Percentiles rank a stretch among this genome's conserved stretches.
phyloP scores from a whole-genome alignment of 2,329 filamentous ascomycete species.

The Penicillium brasilianum region DNA sequence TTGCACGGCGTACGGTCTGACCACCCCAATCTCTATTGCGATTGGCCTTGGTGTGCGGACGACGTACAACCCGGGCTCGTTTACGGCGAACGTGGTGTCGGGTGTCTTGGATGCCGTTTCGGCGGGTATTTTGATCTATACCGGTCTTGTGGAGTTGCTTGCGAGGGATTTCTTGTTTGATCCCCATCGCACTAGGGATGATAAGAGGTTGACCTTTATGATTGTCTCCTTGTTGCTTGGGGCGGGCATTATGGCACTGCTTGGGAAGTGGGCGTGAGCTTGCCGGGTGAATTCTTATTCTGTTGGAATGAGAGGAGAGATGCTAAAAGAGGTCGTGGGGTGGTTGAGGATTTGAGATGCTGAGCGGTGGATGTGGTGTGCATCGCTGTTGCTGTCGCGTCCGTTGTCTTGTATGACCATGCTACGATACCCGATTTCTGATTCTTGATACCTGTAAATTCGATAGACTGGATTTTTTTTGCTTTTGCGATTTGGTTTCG shows the following conservation, averaged over 20 bases:
- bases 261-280: conserved; percentile 57
- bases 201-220: conserved; percentile 50
- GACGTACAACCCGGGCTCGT: conserved; percentile 50
- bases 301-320: no score
- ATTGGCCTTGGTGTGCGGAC: conserved; percentile 54
- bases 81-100: conserved; percentile 51
- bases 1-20: conserved; percentile 56
- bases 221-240: conserved; percentile 48
- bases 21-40: conserved; percentile 58
- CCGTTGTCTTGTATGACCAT: neutral
- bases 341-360: neutral
- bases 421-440: conserved; percentile 3
- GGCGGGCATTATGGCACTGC: conserved; percentile 53
- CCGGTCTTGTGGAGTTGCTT: conserved; percentile 56
- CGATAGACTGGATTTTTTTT: neutral
- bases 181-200: conserved; percentile 48
- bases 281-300: neutral
- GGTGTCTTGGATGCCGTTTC: conserved; percentile 55
- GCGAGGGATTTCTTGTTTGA: conserved; percentile 59
- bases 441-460: conserved; percentile 40
- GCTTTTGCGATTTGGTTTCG: conserved; percentile 5
- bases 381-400: neutral
- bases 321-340: neutral
- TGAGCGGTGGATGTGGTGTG: neutral
- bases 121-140: conserved; percentile 58